phyloP scores from a whole-genome alignment of 83 land plant genomes.

The Diphasiastrum complanatum region DNA sequence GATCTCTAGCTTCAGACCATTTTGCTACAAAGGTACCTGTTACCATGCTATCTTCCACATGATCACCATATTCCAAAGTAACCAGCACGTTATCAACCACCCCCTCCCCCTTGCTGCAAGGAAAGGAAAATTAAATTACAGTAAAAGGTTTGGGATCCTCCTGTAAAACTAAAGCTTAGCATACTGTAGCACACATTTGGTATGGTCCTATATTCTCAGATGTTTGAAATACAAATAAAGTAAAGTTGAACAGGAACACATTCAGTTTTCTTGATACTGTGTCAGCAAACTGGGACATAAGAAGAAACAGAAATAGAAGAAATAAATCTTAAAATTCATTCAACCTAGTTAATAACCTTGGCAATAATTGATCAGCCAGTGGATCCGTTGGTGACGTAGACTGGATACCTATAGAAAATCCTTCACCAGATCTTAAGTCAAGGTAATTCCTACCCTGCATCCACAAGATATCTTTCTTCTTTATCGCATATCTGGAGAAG shows the following conservation, averaged over 20 bases:
- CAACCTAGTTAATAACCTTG: constrained; percentile 61
- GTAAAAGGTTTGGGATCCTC: neutral
- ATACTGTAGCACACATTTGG: too few species aligned
- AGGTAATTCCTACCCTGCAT: constrained; percentile 91
- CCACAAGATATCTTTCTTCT: too few species aligned
- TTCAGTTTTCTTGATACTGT: neutral
- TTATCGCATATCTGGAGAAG: too few species aligned
- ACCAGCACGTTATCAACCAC: neutral
- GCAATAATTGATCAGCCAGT: constrained; percentile 47
- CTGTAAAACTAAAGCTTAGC: neutral
- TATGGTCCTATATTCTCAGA: too few species aligned
- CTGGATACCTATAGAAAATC: constrained; percentile 44
- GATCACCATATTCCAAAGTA: constrained; percentile 1
- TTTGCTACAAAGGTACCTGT: neutral
- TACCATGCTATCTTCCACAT: neutral
- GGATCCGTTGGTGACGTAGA: constrained; percentile 69
- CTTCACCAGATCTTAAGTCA: constrained; percentile 66
- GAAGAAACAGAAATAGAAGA: neutral
- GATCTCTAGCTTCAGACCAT: too few species aligned
- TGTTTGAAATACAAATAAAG: too few species aligned
- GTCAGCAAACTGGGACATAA: neutral
- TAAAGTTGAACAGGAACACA: too few species aligned
- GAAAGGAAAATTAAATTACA: neutral
- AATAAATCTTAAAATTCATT: neutral
- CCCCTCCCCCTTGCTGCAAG: constrained; percentile 18